Evolutionary conservation across 257 asterid species (phyloP), one percentile per base, ranked within the genome.

Genomic region (Salvia miltiorrhiza): DNA sequence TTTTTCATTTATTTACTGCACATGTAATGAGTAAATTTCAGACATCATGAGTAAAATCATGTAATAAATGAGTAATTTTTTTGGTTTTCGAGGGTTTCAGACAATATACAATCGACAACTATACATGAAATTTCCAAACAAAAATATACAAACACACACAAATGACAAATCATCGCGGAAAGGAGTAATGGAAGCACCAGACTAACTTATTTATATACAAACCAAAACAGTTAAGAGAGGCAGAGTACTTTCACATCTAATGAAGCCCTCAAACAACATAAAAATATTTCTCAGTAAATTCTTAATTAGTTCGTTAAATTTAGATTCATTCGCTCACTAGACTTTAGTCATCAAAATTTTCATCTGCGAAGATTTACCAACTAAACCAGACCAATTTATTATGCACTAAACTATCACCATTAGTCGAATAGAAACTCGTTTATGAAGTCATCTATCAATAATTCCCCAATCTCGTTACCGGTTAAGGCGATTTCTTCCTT

Each of bases 381-480:
- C 72, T 67, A 50, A 64, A 33, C 65, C 50, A 33, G 41, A 69
- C 21, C 63, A 77, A 10, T 49, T 35, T 56, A 59, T 8, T 67
- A 67, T 26, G 54, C 39, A 4, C 74, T 43, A 28, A 73, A 28
- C 58, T 43, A 67, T 45, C 43, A 30, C 59, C 48, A 61, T 32
- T 37, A 30, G 37, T 75, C 62, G 63, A 65, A 77, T n/a, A 81
- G 32, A 52, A 74, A 17, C 75, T 83, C 77, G 23, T 4, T 19
- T 21, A 78, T 39, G 68, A 81, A 59, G 24, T 78, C 81, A 60
- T 65, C 77, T 6, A 81, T 64, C 76, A 81, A 40, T 19, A 70
- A 21, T 14, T 53, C 16, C 83, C 64, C 86, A 1, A 81, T 72
- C 17, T 45, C 59, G 3, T 14, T 56, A 62, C 79, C 76, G 0